phyloP scores from a whole-genome alignment of 139 green algal genomes.

The Choricystis sp. region DNA sequence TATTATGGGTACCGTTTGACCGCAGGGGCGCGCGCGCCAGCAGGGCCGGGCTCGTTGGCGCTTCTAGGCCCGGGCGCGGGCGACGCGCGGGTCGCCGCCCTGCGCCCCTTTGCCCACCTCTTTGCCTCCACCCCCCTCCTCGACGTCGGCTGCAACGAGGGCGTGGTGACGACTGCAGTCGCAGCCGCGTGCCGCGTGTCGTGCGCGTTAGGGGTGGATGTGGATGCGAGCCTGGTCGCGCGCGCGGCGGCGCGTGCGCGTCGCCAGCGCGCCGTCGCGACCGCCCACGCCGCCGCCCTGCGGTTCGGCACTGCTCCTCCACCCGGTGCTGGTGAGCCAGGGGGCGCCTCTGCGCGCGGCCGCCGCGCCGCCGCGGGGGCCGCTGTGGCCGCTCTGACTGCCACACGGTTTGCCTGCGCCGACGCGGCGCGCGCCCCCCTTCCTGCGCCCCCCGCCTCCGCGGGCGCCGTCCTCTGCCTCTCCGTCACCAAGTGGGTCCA shows the following conservation, averaged over 20 bases:
- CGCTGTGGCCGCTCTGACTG: background rate
- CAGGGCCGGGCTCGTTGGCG: background rate
- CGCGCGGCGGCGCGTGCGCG: slow-evolving; percentile 27
- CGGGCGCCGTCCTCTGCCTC: slow-evolving; percentile 44
- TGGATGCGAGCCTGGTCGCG: slow-evolving; percentile 53
- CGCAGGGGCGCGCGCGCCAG: no score
- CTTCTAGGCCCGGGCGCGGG: no score
- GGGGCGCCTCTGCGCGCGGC: slow-evolving; percentile 11
- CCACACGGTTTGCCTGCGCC: background rate
- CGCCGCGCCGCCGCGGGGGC: slow-evolving; percentile 5
- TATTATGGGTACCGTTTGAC: slow-evolving; percentile 68
- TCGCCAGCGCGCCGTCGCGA: background rate
- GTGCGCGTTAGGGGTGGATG: slow-evolving; percentile 65
- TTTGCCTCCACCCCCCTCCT: slow-evolving; percentile 48
- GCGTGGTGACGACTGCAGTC: slow-evolving; percentile 64
- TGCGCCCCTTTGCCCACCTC: slow-evolving; percentile 27
- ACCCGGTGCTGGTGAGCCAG: background rate
- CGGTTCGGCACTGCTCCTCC: background rate
- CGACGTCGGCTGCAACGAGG: slow-evolving; percentile 89
- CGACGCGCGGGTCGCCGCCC: background rate
- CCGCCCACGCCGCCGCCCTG: slow-evolving; percentile 16
- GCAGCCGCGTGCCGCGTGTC: slow-evolving; percentile 26
- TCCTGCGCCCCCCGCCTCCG: background rate
- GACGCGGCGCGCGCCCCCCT: background rate
- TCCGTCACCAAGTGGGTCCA: slow-evolving; percentile 91